Base-by-base conservation (phyloP, 768 basidiomycete species). In the Mycena chlorophos region DNA sequence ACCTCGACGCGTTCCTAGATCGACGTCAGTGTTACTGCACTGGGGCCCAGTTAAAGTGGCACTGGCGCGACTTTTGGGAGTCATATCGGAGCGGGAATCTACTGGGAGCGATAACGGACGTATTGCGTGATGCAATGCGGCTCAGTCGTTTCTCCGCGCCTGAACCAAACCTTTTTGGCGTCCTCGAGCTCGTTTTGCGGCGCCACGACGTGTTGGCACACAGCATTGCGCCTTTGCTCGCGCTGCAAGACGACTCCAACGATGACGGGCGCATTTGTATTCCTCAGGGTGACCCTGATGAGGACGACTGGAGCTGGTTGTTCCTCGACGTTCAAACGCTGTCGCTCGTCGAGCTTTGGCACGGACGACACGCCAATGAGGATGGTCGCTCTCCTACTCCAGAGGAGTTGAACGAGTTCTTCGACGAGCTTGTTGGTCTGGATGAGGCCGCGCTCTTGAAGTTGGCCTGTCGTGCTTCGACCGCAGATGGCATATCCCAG, bases 301-400 rank as follows among this genome's bases (percentile, higher is more conserved):
- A 2, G 25, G 25, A 20, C 26, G 27, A 53, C 39, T 8, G 20
- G 5, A 28, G 49, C 10, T 28, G 16, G 1, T 3, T 12, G 2
- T 53, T 31, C 51, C 47, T 40, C 25, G 28, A 52, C 30, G 39
- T 6, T 10, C n/a, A n/a, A n/a, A 57, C 56, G 8, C 19, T 57
- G 34, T 31, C 51, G 14, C 56, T 58, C n/a, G 29, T 1, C 40
- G 57, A 52, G 16, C 42, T 58, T 28, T 58, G 57, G 57, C 48
- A 20, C 1, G 56, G 25, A 12, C 19, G 6, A 5, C 23, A 57
- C n/a, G 28, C 30, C 28, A 57, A 57, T 20, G 47, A 49, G 26
- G 46, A n/a, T 23, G 13, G 34, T n/a, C 31, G 17, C 31, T 34
- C 31, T 25, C 57, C 57, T 14, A 37, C 57, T 12, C 5, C n/a